Base-by-base conservation (phyloP, 2,329 filamentous ascomycete genomes). In the Alternaria angustiovoidea region DNA sequence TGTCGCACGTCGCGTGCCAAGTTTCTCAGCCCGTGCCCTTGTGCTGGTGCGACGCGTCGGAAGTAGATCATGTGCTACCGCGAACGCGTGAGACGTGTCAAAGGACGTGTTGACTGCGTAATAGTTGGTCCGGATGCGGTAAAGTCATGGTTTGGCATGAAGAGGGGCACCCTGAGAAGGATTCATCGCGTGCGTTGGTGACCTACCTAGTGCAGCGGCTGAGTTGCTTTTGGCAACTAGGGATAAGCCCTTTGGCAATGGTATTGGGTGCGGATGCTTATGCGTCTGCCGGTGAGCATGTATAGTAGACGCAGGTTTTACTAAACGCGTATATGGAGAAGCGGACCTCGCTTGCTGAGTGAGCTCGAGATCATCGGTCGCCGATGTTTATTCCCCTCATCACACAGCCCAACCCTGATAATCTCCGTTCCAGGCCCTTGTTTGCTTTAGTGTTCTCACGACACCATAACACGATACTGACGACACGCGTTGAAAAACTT, bases 61-160 rank as follows among this genome's bases (percentile, higher is more conserved):
- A 55, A 14, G 24, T 9, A 39, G 41, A 61, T 67, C 66, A 69
- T 59, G 57, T 68, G 67, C 24, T 38, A 47, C 48, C 66, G 67
- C 63, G 67, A 51, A 64, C 68, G 68, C 68, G 68, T 66, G 65
- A 61, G 62, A 68, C 65, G 68, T 60, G 66, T 66, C 51, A 49
- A 49, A 38, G 34, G 32, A 57, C 16, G 42, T 36, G 42, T n/a
- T 24, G 38, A 51, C 42, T 57, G 42, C 26, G 57, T 58, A 55
- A 65, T 65, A 41, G 16, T 30, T 16, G 12, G 3, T 20, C 51
- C 46, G 16, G 24, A 57, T 59, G n/a, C 26, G 58, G 61, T 28
- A 44, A 46, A 48, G 49, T 41, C 30, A 7, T 12, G 58, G 51
- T 41, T 38, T 47, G 16, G 41, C 30, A 44, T 34, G n/a, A 8